These are phyloP conservation scores for Yarrowia porcina DNA, from an alignment of 805 yeast species.

Conservation along the genomic window DNA sequence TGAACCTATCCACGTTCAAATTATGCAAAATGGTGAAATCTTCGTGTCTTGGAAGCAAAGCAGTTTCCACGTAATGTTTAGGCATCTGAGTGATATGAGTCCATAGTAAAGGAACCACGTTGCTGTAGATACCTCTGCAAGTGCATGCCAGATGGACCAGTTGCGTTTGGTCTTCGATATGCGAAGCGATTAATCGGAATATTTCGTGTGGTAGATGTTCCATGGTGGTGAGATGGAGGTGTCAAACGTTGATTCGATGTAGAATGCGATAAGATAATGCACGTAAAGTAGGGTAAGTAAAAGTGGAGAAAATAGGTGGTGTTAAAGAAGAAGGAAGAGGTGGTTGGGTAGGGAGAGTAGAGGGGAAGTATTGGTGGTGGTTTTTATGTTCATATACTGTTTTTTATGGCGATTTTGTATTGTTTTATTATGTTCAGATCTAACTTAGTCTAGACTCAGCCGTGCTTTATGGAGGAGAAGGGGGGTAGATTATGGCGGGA, in stretches of 20 bases:
- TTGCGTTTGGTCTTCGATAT: not conserved
- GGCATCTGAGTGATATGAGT: conserved; percentile 14
- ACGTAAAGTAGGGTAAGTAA: not conserved
- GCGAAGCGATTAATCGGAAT: not conserved
- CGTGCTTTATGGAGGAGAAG: no score
- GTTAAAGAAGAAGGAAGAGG: not conserved
- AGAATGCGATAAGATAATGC: conserved; percentile 10
- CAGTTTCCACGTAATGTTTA: not conserved
- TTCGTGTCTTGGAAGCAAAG: not conserved
- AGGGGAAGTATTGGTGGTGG: no score
- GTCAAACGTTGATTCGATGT: not conserved
- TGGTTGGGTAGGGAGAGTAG: no score
- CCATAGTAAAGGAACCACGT: conserved; percentile 3
- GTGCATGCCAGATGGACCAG: conserved; percentile 5
- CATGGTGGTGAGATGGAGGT: not conserved
- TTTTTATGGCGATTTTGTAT: no score
- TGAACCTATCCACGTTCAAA: not conserved
- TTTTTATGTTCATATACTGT: no score
- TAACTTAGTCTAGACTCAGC: no score
- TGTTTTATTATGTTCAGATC: no score
- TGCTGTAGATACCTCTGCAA: not conserved
- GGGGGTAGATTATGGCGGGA: no score
- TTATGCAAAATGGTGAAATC: not conserved
- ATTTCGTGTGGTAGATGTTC: not conserved
- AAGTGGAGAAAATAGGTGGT: not conserved